Evolutionary conservation across 2,329 filamentous ascomycete genomes (phyloP), one percentile per base, ranked within the genome.

Genomic region (Claviceps pazoutovae): DNA sequence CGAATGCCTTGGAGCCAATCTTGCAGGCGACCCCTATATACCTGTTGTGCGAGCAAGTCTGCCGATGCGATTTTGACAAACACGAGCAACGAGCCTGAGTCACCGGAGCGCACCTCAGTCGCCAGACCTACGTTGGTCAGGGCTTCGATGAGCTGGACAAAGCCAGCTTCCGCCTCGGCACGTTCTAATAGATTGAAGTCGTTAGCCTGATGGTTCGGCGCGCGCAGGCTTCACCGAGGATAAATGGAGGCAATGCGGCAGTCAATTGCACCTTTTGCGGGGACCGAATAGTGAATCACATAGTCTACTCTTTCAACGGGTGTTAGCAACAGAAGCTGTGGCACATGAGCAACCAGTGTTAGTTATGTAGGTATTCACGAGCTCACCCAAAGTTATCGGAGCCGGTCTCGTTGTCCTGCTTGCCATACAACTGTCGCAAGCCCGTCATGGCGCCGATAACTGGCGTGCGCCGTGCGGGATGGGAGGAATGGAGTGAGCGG

Each of bases 1-100:
- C 88, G 83, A 51, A 96, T 84, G 50, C 90, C 89, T 64, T 93
- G 85, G 37, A 97, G 80, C 88, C 90, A 98, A 69, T 97, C 93
- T 64, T 89, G 86, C 17, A 96, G 83, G 57, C 93, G 82, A 52
- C 86, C 87, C 57, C 88, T 81, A 67, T 95, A 94, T 48, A 95
- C 79, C 61, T 95, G 87, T 57, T 83, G 81, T 54, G 79, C 79
- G 54, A 98, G 75, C 56, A 89, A 80, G 59, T 82, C 75, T 55
- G 84, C 76, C 21, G 88, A 89, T 38, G 84, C 82, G 43, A 94
- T 80, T 62, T 84, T 86, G 62, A 90, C 77, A 64, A 95, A 96
- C 58, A 97, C 71, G 47, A 97, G 75, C 41, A 97, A 72, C 3
- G 87, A 87, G 52, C 79, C 74, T 30, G 82, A 78, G 57, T 85